Conservation (phyloP, 1,139 yeast genomes). For the Kurtzmaniella quercitrusa region DNA sequence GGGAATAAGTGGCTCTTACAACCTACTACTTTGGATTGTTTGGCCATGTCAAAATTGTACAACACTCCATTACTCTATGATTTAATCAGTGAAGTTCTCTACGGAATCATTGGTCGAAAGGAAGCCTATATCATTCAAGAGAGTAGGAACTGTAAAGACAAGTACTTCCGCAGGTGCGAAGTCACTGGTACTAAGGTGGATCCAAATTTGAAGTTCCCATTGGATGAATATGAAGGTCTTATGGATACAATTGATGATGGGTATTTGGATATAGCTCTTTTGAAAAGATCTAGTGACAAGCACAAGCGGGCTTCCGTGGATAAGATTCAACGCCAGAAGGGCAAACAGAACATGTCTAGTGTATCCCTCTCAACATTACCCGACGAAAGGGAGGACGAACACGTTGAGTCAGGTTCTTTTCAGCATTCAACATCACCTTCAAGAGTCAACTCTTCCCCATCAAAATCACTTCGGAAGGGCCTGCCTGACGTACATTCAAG, state of each 20-base stretch:
- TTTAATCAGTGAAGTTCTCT: conserved; percentile 61
- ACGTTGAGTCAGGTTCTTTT: too few relatives aligned
- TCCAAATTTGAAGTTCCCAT: conserved; percentile 28
- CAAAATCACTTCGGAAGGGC: neutral
- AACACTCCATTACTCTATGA: conserved; percentile 67
- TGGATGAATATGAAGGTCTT: conserved; percentile 44
- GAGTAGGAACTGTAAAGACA: conserved; percentile 29
- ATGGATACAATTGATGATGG: conserved; percentile 59
- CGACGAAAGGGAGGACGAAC: conserved; percentile 5
- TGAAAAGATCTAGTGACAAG: conserved; percentile 41
- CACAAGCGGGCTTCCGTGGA: conserved; percentile 18
- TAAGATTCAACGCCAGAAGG: neutral
- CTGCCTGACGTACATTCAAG: neutral
- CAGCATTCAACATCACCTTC: too few relatives aligned
- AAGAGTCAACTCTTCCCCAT: neutral
- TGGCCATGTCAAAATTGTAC: conserved; percentile 58
- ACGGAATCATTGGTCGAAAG: conserved; percentile 63
- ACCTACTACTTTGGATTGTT: conserved; percentile 63
- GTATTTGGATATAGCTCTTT: conserved; percentile 50
- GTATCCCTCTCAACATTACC: neutral
- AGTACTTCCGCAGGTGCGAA: conserved; percentile 22
- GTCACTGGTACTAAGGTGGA: conserved; percentile 21
- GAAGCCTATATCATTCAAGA: conserved; percentile 49
- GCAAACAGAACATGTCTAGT: neutral
- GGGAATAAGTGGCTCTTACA: conserved; percentile 67